A percentile compares a stretch with the other conserved stretches of the same genome.
Evolutionary conservation across 2,329 filamentous ascomycete genomes (phyloP).

Genomic region (Canariomyces notabilis): DNA sequence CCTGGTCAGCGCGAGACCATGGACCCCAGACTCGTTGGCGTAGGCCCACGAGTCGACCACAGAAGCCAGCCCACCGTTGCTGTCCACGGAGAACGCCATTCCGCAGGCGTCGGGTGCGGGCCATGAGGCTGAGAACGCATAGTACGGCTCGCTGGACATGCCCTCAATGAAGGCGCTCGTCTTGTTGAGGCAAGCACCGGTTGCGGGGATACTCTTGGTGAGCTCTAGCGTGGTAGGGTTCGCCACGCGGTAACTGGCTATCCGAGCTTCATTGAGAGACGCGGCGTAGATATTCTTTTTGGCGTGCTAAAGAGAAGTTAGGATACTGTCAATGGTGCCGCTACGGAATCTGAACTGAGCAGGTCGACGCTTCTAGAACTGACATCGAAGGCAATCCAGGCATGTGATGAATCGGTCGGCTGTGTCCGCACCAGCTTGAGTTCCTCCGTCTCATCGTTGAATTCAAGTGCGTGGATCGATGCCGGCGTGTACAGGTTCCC

Average conservation of each 20-base stretch:
- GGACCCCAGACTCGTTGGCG: slow-evolving; percentile 15
- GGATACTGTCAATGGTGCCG: too few species aligned
- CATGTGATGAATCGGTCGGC: slow-evolving; percentile 14
- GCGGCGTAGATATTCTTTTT: slow-evolving; percentile 21
- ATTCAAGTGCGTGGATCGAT: slow-evolving; percentile 60
- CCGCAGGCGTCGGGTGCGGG: slow-evolving; percentile 19
- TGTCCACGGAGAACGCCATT: slow-evolving; percentile 15
- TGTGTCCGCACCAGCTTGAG: slow-evolving; percentile 52
- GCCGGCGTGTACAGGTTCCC: slow-evolving; percentile 62
- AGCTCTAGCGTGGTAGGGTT: slow-evolving; percentile 12
- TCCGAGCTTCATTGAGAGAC: slow-evolving; percentile 7
- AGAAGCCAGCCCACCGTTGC: slow-evolving; percentile 10
- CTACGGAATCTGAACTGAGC: too few species aligned
- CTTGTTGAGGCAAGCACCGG: slow-evolving; percentile 10
- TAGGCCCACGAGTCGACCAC: slow-evolving; percentile 16
- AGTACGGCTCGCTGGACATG: slow-evolving; percentile 9
- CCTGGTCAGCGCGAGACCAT: slow-evolving; percentile 20
- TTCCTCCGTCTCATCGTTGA: slow-evolving; percentile 57
- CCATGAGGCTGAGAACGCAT: slow-evolving; percentile 19
- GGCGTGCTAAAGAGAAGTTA: slow-evolving; percentile 12
- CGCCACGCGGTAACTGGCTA: slow-evolving; percentile 15
- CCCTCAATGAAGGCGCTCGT: slow-evolving; percentile 19
- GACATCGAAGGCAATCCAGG: slow-evolving; percentile 23
- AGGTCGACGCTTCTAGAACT: too few species aligned
- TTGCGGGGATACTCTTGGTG: slow-evolving; percentile 2